A percentile compares a stretch with the other conserved stretches of the same genome.
Evolutionary conservation across 176 grass and related monocot genomes (phyloP).

Genomic region (Bromus sterilis): DNA sequence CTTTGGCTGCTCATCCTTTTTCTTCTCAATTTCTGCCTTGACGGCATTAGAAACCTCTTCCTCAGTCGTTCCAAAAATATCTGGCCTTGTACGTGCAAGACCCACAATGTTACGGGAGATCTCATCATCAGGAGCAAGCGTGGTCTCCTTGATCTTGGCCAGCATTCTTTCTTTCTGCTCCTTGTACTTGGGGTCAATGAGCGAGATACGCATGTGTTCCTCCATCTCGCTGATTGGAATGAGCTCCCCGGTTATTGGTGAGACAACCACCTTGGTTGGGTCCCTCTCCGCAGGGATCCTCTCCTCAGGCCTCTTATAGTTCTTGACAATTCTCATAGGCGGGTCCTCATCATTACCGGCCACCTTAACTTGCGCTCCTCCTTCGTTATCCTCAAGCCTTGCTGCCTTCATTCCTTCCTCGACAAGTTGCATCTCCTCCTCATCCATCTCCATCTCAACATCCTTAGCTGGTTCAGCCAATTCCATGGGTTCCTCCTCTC

Average conservation of each 20-base stretch:
- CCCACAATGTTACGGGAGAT: constrained; percentile 96
- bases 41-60: constrained; percentile 96
- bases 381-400: constrained; percentile 49
- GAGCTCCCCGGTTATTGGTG: constrained; percentile 85
- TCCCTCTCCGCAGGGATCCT: constrained; percentile 64
- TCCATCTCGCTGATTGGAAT: constrained; percentile 98
- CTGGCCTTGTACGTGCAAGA: constrained; percentile 84
- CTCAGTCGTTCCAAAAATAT: constrained; percentile 97
- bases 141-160: constrained; percentile 95
- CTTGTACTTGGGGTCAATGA: constrained; percentile 98
- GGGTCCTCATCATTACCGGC: constrained; percentile 60
- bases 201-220: constrained; percentile 97
- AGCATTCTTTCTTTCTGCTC: constrained; percentile 98
- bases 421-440: constrained; percentile 88
- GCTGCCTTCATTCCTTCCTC: constrained; percentile 88
- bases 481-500: constrained; percentile 44
- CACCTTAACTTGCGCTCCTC: constrained; percentile 26
- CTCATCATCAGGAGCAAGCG: constrained; percentile 85
- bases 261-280: constrained; percentile 85
- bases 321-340: constrained; percentile 97
- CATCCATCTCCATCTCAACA: constrained; percentile 88
- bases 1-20: constrained; percentile 89
- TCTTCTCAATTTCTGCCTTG: constrained; percentile 97
- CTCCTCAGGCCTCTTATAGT: constrained; percentile 93
- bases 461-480: constrained; percentile 61